These are phyloP conservation scores for Stylonectria norvegica DNA, from an alignment of 2,329 filamentous ascomycete genomes.

Conservation along the genomic window DNA sequence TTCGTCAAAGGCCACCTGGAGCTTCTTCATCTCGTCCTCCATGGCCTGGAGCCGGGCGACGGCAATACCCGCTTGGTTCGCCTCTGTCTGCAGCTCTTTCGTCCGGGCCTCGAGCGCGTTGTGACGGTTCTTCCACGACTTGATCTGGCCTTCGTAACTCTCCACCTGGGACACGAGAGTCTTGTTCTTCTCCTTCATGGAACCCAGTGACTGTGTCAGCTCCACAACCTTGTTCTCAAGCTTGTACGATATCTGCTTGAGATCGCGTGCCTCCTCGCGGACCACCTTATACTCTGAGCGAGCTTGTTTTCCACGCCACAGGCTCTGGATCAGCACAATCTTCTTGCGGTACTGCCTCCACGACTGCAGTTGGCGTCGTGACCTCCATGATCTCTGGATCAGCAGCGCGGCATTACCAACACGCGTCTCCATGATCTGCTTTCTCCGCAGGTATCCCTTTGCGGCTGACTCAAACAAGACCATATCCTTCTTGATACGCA, in stretches of 20 bases:
- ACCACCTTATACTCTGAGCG: slow-evolving; percentile 83
- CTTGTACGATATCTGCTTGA: slow-evolving; percentile 99
- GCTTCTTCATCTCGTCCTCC: slow-evolving; percentile 92
- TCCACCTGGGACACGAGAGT: slow-evolving; percentile 81
- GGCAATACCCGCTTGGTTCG: slow-evolving; percentile 95
- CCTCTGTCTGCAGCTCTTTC: slow-evolving; percentile 92
- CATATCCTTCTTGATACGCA: slow-evolving; percentile 75
- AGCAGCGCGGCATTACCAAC: slow-evolving; percentile 85
- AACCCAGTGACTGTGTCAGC: slow-evolving; percentile 87
- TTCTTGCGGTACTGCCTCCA: slow-evolving; percentile 91
- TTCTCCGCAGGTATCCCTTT: slow-evolving; percentile 88
- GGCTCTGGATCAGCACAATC: slow-evolving; percentile 81
- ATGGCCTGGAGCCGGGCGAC: slow-evolving; percentile 85
- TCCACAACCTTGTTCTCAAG: slow-evolving; percentile 99
- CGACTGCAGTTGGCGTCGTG: slow-evolving; percentile 68
- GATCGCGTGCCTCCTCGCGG: slow-evolving; percentile 92
- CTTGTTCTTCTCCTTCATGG: slow-evolving; percentile 95
- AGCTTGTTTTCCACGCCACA: slow-evolving; percentile 84
- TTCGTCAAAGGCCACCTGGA: slow-evolving; percentile 86
- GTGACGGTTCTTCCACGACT: slow-evolving; percentile 91
- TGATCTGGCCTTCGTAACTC: slow-evolving; percentile 93
- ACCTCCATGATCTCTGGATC: slow-evolving; percentile 89
- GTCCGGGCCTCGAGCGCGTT: slow-evolving; percentile 84
- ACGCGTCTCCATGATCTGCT: slow-evolving; percentile 89
- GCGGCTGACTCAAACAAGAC: slow-evolving; percentile 84